Base-by-base conservation (phyloP, 306 rosid genomes). In the Aeschynomene evenia region DNA sequence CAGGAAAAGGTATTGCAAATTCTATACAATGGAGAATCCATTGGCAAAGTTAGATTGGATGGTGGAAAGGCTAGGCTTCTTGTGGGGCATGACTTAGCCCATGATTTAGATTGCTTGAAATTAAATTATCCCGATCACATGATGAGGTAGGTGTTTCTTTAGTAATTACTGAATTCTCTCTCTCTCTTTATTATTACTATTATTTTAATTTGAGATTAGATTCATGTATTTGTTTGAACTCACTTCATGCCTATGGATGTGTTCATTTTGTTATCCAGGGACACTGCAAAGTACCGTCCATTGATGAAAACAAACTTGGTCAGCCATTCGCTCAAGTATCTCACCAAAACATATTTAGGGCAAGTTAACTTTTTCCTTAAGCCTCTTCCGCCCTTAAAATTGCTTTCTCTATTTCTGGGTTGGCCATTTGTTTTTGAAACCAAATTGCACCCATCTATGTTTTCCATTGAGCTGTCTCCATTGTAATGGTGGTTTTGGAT, bases 311-410 rank as follows among this genome's bases (percentile, higher is more conserved):
- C 98, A 79, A 91, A 91, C 74, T 63, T 85, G 18, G 90, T 63
- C 78, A 85, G 98, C 80, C 94, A 87, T 74, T 82, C 96, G 0
- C 95, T 91, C 37, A 91, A 89, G 86, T 89, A 91, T 85, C 98
- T 91, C 62, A 85, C 91, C 58, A 67, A 70, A 68, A 85, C 87
- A 81, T 89, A 87, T 85, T 77, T 91, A 15, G 98, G 98, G 98
- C 69, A 89, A 87, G 90, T 80, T 68, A 59, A 68, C 80, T 68
- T 52, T 39, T 48, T 33, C 50, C 53, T 29, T 10, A n/a, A 14
- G 22, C 57, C 40, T 12, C 54, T 63, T 52, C 15, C 36, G 19
- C n/a, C 51, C 37, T 67, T 55, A 42, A 28, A n/a, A 45, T 57
- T 10, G 21, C 70, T 29, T 56, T 53, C 40, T 63, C 37, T 18